phyloP scores from a whole-genome alignment of 2,329 filamentous ascomycete species.

The Arthrinium puccinioides region DNA sequence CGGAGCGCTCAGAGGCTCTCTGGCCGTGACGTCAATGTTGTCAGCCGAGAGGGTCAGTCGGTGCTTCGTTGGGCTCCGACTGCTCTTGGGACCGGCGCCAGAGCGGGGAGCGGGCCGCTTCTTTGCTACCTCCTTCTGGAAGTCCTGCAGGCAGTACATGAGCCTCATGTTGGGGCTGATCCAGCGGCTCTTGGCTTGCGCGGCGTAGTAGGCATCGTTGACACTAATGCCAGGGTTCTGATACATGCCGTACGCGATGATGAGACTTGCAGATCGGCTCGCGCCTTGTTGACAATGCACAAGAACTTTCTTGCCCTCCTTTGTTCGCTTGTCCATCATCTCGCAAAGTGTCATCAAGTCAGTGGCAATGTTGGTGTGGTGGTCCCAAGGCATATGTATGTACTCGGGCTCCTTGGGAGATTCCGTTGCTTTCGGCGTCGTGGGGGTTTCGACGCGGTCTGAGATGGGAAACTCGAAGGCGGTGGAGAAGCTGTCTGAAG shows the following conservation, averaged over 20 bases:
- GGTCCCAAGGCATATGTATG: constrained; percentile 81
- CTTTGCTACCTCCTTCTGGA: constrained; percentile 56
- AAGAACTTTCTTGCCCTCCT: constrained; percentile 69
- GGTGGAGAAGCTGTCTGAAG: constrained; percentile 50
- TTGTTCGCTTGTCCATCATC: constrained; percentile 64
- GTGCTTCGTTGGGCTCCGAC: constrained; percentile 53
- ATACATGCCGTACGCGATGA: constrained; percentile 80
- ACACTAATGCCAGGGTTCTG: constrained; percentile 69
- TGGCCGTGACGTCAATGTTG: constrained; percentile 42
- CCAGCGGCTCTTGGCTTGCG: constrained; percentile 76
- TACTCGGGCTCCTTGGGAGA: constrained; percentile 60
- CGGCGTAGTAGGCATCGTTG: constrained; percentile 75
- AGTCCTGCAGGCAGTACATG: constrained; percentile 83
- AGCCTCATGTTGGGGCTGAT: constrained; percentile 89
- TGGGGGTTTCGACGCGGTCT: constrained; percentile 39
- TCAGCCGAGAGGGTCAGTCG: constrained; percentile 53
- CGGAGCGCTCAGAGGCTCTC: constrained; percentile 55
- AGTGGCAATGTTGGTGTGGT: constrained; percentile 77
- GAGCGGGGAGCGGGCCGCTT: constrained; percentile 37
- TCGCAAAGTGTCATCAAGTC: constrained; percentile 72
- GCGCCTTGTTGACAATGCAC: constrained; percentile 84
- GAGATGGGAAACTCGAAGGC: constrained; percentile 49
- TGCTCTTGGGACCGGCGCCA: constrained; percentile 40
- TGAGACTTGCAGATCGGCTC: constrained; percentile 76
- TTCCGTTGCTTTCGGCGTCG: constrained; percentile 46